Evolutionary conservation across 441 rosid species (phyloP), one percentile per base, ranked within the genome.

Genomic region (Populus hybrid): DNA sequence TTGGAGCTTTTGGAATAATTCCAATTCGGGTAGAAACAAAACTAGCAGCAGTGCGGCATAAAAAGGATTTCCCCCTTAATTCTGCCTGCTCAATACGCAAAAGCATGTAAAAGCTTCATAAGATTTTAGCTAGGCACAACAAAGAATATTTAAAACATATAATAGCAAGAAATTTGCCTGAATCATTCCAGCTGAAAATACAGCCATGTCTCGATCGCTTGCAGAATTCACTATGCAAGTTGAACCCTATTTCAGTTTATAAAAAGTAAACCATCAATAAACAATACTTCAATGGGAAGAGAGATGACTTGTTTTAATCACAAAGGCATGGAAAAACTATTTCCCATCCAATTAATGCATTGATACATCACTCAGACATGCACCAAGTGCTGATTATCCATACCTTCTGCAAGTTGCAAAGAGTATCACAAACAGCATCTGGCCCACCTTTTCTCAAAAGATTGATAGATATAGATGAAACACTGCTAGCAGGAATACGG

Each of bases 41-140:
- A 87, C 97, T 95, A 71, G 98, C 97, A 67, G 98, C 99, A 18
- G 99, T 89, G 64, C 98, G 97, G 84, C 99, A 95, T 75, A 95
- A 85, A 86, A 94, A 95, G 77, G 90, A 86, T 82, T 85, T 94
- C 32, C 98, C 97, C 82, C 88, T 94, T 78, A 90, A 76, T 76
- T 95, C 99, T 42, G 97, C 99, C 98, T 95, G 94, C 84, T 82
- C 77, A 81, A 82, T 61, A 71, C 72, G 71, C 59, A 77, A n/a
- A 78, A 69, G 59, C 35, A 77, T 14, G 70, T 69, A 73, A 79
- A 75, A 79, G 30, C 14, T 74, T 71, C 74, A 16, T 26, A 8
- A 50, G 67, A 24, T 50, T 65, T 57, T 75, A 77, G 68, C 66
- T 76, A 38, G 8, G 80, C 70, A 30, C 66, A 77, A 40, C 65